phyloP scores from a whole-genome alignment of 2,329 filamentous ascomycete genomes.

The Aspergillus ustus region DNA sequence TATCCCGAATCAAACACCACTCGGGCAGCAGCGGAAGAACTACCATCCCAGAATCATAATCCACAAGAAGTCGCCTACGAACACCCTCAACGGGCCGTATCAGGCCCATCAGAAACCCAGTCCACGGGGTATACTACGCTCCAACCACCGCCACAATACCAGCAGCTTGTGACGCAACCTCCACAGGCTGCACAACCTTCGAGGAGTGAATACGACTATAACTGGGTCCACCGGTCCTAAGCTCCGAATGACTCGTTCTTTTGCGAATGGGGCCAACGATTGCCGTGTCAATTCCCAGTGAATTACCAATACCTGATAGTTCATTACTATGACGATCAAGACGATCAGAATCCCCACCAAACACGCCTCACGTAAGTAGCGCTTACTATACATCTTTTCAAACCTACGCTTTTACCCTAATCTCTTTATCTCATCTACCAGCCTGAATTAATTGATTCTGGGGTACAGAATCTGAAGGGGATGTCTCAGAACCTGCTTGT shows the following conservation, averaged over 20 bases:
- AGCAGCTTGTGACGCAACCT: slow-evolving; percentile 17
- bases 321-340: not conserved
- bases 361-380: not conserved
- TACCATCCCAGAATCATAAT: slow-evolving; percentile 17
- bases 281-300: not conserved
- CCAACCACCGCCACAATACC: slow-evolving; percentile 20
- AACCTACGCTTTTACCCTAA: not conserved
- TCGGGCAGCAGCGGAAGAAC: slow-evolving; percentile 21
- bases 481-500: not conserved
- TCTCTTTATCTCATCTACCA: not conserved
- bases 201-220: slow-evolving; percentile 24
- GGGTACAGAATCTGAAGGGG: not conserved
- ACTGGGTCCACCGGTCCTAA: slow-evolving; percentile 26
- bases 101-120: slow-evolving; percentile 25
- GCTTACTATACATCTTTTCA: not conserved
- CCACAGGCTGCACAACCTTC: slow-evolving; percentile 9
- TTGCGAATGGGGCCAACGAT: not conserved
- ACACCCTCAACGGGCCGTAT: slow-evolving; percentile 25
- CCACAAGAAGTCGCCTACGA: slow-evolving; percentile 22
- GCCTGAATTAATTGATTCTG: not conserved
- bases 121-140: slow-evolving; percentile 21
- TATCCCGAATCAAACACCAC: slow-evolving; percentile 22
- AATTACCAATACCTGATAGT: not conserved
- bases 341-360: not conserved
- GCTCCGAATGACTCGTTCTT: not conserved